Evolutionary conservation across 176 grass and related monocot species (phyloP).

Genomic region (Bothriochloa decipiens): DNA sequence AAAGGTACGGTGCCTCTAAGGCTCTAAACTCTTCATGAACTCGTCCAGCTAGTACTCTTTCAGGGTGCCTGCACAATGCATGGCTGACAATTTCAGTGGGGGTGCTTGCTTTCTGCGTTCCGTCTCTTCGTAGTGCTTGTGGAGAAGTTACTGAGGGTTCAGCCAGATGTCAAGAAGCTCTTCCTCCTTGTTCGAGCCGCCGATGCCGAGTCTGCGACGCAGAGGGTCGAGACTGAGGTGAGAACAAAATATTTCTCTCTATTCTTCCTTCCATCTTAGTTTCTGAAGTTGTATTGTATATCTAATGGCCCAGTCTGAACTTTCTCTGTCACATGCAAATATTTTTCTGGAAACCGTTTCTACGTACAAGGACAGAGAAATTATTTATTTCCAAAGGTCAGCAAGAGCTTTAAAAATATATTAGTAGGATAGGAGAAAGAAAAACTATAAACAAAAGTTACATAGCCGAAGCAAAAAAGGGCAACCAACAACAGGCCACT

Average conservation of each 20-base stretch:
- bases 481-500: too few species aligned
- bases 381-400: too few species aligned
- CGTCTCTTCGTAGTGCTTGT: conserved; percentile 6
- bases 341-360: too few species aligned
- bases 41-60: neutral
- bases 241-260: neutral
- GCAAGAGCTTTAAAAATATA: too few species aligned
- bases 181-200: conserved; percentile 32
- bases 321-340: too few species aligned
- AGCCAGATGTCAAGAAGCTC: conserved; percentile 39
- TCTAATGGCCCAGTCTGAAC: too few species aligned
- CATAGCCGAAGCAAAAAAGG: too few species aligned
- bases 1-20: conserved; percentile 38
- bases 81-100: neutral
- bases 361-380: too few species aligned
- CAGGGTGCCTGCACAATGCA: neutral
- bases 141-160: conserved; percentile 43
- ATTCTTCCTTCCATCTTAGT: neutral
- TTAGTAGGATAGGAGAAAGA: too few species aligned
- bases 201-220: neutral
- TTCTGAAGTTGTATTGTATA: neutral
- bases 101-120: too few species aligned
- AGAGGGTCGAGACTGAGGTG: conserved; percentile 35
- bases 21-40: too few species aligned
- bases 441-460: too few species aligned